Evolutionary conservation across 2,329 filamentous ascomycete species (phyloP).

Genomic region (Grosmannia huntii): DNA sequence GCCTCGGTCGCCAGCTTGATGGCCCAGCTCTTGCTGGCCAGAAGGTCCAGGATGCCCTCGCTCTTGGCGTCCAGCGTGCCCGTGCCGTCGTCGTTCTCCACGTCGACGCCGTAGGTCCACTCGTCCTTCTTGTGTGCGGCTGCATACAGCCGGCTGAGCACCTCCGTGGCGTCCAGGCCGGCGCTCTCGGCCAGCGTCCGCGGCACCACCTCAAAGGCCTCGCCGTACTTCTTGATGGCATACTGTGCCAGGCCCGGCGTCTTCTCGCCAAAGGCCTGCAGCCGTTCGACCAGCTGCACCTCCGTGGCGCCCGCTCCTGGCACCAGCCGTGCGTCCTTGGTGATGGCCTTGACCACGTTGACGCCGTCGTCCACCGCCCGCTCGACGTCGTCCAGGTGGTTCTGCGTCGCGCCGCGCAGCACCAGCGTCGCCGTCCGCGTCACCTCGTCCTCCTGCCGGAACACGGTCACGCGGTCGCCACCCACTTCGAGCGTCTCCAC

Average conservation of each 20-base stretch:
- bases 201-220: conserved; percentile 95
- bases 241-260: conserved; percentile 90
- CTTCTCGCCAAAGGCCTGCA: conserved; percentile 82
- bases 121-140: conserved; percentile 81
- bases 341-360: conserved; percentile 97
- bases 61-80: conserved; percentile 79
- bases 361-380: conserved; percentile 95
- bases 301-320: conserved; percentile 92
- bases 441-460: conserved; percentile 86
- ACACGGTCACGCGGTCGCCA: conserved; percentile 94
- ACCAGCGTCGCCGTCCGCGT: conserved; percentile 92
- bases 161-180: conserved; percentile 92
- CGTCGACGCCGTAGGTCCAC: conserved; percentile 87
- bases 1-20: conserved; percentile 95
- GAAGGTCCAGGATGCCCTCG: conserved; percentile 80
- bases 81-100: conserved; percentile 72
- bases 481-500: conserved; percentile 97
- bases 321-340: conserved; percentile 79
- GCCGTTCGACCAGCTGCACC: conserved; percentile 82
- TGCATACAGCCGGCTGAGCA: conserved; percentile 82
- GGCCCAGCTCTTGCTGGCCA: conserved; percentile 89
- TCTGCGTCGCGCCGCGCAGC: conserved; percentile 89
- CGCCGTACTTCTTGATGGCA: conserved; percentile 92
- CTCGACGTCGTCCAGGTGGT: conserved; percentile 94
- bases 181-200: conserved; percentile 89